phyloP scores from a whole-genome alignment of 352 stramenopile genomes.

The Globisporangium carolinianum region DNA sequence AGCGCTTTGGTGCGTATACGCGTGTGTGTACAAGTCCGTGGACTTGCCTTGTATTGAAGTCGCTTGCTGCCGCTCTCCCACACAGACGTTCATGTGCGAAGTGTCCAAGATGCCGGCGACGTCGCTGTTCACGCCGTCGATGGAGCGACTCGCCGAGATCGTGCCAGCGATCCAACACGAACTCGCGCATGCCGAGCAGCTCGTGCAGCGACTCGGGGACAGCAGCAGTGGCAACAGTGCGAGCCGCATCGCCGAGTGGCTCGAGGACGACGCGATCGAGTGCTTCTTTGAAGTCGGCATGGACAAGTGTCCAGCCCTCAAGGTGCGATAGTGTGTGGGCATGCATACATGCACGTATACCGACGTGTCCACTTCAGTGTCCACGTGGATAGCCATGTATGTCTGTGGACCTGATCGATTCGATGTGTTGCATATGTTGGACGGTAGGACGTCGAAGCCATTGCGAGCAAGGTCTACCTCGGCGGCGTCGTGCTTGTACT shows the following conservation, averaged over 20 bases:
- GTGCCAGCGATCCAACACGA: conserved; percentile 85
- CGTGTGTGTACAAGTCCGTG: neutral
- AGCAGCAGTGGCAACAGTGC: conserved; percentile 38
- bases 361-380: no score
- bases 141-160: conserved; percentile 81
- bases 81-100: conserved; percentile 89
- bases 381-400: no score
- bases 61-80: neutral
- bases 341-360: no score
- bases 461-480: conserved; percentile 93
- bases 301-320: conserved; percentile 50
- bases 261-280: conserved; percentile 84
- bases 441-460: conserved; percentile 84
- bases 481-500: conserved; percentile 87
- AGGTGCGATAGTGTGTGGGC: conserved; percentile 21
- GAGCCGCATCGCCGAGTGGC: conserved; percentile 66
- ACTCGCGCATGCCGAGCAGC: conserved; percentile 74
- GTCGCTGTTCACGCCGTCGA: conserved; percentile 82
- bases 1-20: conserved; percentile 58
- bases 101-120: conserved; percentile 85
- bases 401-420: no score
- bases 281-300: conserved; percentile 92
- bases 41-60: no score
- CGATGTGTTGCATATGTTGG: neutral
- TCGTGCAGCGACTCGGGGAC: conserved; percentile 57